These are phyloP conservation scores for Exophiala bonariae DNA, from an alignment of 2,329 filamentous ascomycete species.

Conservation along the genomic window DNA sequence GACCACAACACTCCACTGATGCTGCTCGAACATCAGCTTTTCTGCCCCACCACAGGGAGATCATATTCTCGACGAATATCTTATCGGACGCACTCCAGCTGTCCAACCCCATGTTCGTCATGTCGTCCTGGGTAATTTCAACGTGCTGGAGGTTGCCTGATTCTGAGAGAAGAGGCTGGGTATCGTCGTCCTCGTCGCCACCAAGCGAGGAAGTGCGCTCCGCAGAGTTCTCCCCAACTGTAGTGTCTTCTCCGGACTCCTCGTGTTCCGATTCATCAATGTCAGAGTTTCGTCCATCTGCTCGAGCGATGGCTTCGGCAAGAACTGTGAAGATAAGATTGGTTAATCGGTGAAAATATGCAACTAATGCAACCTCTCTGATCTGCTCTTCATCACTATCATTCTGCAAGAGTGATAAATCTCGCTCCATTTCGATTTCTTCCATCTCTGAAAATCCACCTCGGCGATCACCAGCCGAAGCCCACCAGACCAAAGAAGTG, in stretches of 20 bases:
- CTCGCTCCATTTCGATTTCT: constrained; percentile 48
- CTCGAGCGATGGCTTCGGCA: constrained; percentile 41
- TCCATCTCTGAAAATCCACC: constrained; percentile 55
- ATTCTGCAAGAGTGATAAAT: constrained; percentile 40
- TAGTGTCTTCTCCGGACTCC: constrained; percentile 19
- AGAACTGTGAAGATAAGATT: constrained; percentile 47
- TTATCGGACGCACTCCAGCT: constrained; percentile 49
- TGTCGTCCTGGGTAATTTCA: constrained; percentile 44
- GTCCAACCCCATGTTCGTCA: constrained; percentile 50
- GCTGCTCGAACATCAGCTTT: constrained; percentile 44
- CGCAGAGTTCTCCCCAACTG: constrained; percentile 5
- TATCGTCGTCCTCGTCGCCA: constrained; percentile 27
- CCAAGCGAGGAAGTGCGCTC: constrained; percentile 7
- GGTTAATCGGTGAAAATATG: constrained; percentile 51
- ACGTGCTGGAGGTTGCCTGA: no score
- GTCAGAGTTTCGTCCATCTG: constrained; percentile 32
- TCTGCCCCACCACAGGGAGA: constrained; percentile 47
- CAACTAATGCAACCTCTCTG: constrained; percentile 48
- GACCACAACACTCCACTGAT: constrained; percentile 48
- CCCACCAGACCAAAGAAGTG: constrained; percentile 67
- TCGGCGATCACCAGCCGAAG: constrained; percentile 62
- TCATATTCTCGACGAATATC: constrained; percentile 46
- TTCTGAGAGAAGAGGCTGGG: constrained; percentile 24
- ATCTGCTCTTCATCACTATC: constrained; percentile 37
- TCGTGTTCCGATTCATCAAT: constrained; percentile 22